Percentiles rank a stretch among this genome's conserved stretches.
Conservation (phyloP, 768 basidiomycete genomes). For the Erythrobasidium yunnanense region DNA sequence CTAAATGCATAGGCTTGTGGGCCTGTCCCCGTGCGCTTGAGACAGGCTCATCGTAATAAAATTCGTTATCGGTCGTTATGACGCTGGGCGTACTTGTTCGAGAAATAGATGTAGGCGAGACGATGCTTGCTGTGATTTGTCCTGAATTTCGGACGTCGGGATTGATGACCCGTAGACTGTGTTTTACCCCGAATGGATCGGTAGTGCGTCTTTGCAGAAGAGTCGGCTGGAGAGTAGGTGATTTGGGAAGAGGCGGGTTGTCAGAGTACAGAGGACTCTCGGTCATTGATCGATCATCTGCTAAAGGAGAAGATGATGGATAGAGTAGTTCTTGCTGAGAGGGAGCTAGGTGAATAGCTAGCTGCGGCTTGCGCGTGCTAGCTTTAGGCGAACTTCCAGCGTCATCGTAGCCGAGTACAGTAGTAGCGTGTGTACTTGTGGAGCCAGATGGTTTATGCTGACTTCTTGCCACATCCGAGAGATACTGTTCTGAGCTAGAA, state of each 20-base stretch:
- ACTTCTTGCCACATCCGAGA: background rate
- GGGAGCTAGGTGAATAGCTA: background rate
- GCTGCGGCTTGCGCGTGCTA: no score
- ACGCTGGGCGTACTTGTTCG: background rate
- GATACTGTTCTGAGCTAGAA: background rate
- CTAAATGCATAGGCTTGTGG: background rate
- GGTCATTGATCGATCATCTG: background rate
- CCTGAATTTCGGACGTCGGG: background rate
- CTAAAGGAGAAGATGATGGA: background rate
- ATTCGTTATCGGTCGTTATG: background rate
- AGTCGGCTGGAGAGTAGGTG: slow-evolving; percentile 11
- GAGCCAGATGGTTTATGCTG: background rate
- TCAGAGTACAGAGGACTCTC: background rate
- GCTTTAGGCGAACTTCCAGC: no score
- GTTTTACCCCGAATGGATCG: slow-evolving; percentile 18
- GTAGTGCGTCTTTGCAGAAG: slow-evolving; percentile 15
- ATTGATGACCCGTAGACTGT: slow-evolving; percentile 14
- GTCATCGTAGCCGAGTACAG: background rate
- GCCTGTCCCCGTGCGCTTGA: background rate
- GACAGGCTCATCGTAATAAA: background rate
- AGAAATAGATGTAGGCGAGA: slow-evolving; percentile 4
- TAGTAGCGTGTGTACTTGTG: background rate
- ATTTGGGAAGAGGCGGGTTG: background rate
- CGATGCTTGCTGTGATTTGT: background rate
- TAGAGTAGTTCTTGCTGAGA: background rate